These are phyloP conservation scores for Candida tibetensis DNA, from an alignment of 805 yeast species.

Conservation along the genomic window DNA sequence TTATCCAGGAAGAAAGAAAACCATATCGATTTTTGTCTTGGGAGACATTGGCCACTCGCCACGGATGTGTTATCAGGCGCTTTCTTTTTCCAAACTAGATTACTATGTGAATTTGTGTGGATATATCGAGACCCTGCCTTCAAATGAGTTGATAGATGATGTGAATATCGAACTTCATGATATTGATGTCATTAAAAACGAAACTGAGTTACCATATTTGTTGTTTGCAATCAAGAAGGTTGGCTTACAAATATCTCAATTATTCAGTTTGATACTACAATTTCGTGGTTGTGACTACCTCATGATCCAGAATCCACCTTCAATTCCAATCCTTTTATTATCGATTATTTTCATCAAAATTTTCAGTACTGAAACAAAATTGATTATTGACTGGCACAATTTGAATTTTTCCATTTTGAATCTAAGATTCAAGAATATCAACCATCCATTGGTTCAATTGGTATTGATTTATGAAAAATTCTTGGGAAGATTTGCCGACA, in stretches of 20 bases:
- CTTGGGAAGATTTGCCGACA: slow-evolving; percentile 62
- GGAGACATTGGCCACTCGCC: slow-evolving; percentile 97
- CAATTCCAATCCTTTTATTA: slow-evolving; percentile 74
- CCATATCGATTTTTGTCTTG: slow-evolving; percentile 75
- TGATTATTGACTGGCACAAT: slow-evolving; percentile 96
- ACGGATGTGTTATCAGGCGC: slow-evolving; percentile 87
- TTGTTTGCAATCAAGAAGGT: slow-evolving; percentile 61
- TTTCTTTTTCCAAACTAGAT: slow-evolving; percentile 65
- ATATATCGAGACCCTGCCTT: slow-evolving; percentile 58
- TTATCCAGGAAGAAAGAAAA: slow-evolving; percentile 31
- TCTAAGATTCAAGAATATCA: slow-evolving; percentile 51
- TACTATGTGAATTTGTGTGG: slow-evolving; percentile 84
- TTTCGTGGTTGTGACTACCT: slow-evolving; percentile 65
- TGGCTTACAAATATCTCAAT: slow-evolving; percentile 46
- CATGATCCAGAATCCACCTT: slow-evolving; percentile 89
- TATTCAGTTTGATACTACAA: slow-evolving; percentile 48
- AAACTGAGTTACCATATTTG: slow-evolving; percentile 47
- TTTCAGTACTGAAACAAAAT: slow-evolving; percentile 50
- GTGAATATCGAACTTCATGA: slow-evolving; percentile 50
- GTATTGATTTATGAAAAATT: slow-evolving; percentile 61
- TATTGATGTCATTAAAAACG: slow-evolving; percentile 41
- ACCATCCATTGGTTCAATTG: slow-evolving; percentile 60
- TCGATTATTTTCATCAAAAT: slow-evolving; percentile 51
- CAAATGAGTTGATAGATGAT: slow-evolving; percentile 50
- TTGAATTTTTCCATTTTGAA: slow-evolving; percentile 81